phyloP scores from a whole-genome alignment of 108 stramenopile species.

The Skeletonema marinoi region DNA sequence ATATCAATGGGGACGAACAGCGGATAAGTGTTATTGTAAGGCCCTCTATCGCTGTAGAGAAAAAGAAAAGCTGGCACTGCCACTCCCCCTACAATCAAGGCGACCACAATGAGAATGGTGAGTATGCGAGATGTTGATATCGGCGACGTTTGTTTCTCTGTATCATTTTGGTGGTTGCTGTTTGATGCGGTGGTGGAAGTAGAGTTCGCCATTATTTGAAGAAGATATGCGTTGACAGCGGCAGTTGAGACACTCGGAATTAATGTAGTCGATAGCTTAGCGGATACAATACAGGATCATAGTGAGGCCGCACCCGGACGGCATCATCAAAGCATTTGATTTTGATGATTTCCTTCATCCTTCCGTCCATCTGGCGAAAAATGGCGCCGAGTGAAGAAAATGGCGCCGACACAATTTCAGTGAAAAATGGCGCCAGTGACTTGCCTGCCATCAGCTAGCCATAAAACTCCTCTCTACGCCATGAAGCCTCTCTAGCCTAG shows the following conservation, averaged over 20 bases:
- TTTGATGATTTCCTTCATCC: too few relatives aligned
- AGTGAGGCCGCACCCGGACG: too few relatives aligned
- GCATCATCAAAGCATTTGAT: too few relatives aligned
- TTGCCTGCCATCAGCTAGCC: not conserved
- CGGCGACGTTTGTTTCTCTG: not conserved
- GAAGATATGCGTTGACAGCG: not conserved
- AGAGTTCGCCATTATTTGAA: not conserved
- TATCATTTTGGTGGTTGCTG: not conserved
- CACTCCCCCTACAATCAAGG: not conserved
- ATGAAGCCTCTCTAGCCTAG: not conserved
- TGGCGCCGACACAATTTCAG: too few relatives aligned
- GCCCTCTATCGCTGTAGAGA: not conserved
- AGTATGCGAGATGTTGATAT: not conserved
- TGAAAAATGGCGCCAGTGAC: not conserved
- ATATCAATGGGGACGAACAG: not conserved
- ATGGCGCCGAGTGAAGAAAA: too few relatives aligned
- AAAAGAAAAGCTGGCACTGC: not conserved
- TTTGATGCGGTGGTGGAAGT: not conserved
- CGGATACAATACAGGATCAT: too few relatives aligned
- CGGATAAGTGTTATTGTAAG: not conserved
- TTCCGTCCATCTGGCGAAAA: too few relatives aligned
- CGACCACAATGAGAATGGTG: not conserved
- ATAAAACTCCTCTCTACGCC: too few relatives aligned
- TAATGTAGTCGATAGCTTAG: too few relatives aligned
- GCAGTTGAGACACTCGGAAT: too few relatives aligned